Conservation (phyloP, 2,329 filamentous ascomycete genomes). For the Alternaria burnsii region DNA sequence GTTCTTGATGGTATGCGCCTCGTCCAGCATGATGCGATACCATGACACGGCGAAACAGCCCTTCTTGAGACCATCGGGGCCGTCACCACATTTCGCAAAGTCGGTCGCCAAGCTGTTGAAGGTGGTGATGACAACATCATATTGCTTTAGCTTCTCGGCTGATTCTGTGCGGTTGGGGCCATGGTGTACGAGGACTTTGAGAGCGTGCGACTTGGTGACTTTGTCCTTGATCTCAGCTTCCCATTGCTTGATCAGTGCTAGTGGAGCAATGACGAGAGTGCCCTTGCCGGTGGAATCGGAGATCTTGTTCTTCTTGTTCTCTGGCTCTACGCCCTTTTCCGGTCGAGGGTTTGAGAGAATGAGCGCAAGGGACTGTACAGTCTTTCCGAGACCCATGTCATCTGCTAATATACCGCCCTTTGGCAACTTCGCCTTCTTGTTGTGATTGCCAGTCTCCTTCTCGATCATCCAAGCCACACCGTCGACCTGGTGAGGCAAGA, state of each 20-base stretch:
- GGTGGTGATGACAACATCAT: constrained; percentile 96
- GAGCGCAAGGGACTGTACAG: constrained; percentile 88
- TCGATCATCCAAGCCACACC: constrained; percentile 95
- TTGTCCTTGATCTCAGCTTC: constrained; percentile 90
- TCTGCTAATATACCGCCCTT: constrained; percentile 96
- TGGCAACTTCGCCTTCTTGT: constrained; percentile 78
- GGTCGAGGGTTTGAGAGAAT: constrained; percentile 82
- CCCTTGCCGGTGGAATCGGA: constrained; percentile 74
- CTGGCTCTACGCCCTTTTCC: constrained; percentile 58
- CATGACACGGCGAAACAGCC: constrained; percentile 92
- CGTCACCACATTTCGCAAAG: constrained; percentile 73
- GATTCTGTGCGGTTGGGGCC: constrained; percentile 85
- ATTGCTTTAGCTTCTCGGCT: constrained; percentile 77
- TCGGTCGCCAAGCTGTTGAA: constrained; percentile 96
- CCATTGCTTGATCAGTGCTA: constrained; percentile 97
- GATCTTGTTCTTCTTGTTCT: constrained; percentile 70
- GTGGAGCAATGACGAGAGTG: constrained; percentile 89
- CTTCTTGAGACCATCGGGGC: constrained; percentile 69
- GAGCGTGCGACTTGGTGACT: constrained; percentile 71
- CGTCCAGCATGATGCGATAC: constrained; percentile 95
- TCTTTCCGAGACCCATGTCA: constrained; percentile 98
- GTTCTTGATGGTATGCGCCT: constrained; percentile 99
- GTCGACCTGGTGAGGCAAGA: constrained; percentile 93
- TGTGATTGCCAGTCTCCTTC: constrained; percentile 85
- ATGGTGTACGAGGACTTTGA: constrained; percentile 90